Evolutionary conservation across 2,329 filamentous ascomycete genomes (phyloP).

Genomic region (Boeremia exigua): DNA sequence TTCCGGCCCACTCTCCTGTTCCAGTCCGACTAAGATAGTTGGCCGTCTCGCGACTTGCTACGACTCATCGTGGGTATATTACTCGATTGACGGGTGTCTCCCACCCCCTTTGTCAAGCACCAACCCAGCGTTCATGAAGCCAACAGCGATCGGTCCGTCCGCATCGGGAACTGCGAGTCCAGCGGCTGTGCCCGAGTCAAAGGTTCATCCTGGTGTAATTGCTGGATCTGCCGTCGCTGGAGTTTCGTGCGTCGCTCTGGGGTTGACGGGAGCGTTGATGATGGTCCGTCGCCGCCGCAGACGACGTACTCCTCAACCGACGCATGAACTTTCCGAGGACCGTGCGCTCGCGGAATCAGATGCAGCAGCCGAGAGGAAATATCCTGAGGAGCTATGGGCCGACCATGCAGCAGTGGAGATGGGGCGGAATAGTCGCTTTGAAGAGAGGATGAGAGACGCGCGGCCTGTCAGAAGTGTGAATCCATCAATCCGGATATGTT

Average conservation of each 20-base stretch:
- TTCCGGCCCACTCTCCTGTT: conserved; percentile 20
- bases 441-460: conserved; percentile 6
- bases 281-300: conserved; percentile 12
- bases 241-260: conserved; percentile 19
- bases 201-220: conserved; percentile 19
- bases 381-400: conserved; percentile 22
- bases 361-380: conserved; percentile 15
- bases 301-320: neutral
- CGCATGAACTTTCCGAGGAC: conserved; percentile 30
- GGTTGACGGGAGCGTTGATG: conserved; percentile 18
- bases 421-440: conserved; percentile 28
- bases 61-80: conserved; percentile 36
- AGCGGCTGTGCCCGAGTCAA: neutral
- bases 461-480: neutral
- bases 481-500: neutral
- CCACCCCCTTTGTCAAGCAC: conserved; percentile 14
- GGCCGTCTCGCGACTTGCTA: conserved; percentile 34
- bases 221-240: conserved; percentile 26
- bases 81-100: conserved; percentile 35
- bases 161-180: conserved; percentile 5
- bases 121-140: neutral
- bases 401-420: conserved; percentile 29
- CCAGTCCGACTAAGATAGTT: conserved; percentile 23
- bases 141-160: conserved; percentile 4
- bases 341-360: conserved; percentile 18